Base-by-base conservation (phyloP, 192 early-diverging fungal genomes). In the Allomyces macrogynus region DNA sequence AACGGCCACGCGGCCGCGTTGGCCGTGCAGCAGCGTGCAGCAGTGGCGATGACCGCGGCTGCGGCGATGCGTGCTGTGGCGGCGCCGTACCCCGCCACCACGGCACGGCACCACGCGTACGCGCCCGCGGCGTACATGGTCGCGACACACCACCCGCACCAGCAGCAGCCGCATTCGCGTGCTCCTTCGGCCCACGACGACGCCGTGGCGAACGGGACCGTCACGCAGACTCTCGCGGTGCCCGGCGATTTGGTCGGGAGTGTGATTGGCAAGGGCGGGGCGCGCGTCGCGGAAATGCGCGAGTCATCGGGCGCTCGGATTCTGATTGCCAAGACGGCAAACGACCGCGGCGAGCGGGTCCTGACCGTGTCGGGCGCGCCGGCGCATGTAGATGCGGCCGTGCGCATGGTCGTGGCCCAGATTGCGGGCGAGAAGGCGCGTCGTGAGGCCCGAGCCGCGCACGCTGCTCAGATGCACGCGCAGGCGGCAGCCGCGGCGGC, bases 211-310 rank as follows among this genome's bases (percentile, higher is more conserved):
- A 54, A 8, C 18, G 44, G 44, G 10, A 54, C 44, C 18, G 9
- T 63, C 70, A 89, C 82, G 24, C 86, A 90, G 71, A 85, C 93
- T 67, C 91, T 97, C 69, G 84, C 83, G 62, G 92, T 98, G 65
- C 91, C 95, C 22, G 84, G 85, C 71, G 91, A 93, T 72, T 89
- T 96, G 87, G 92, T 93, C 61, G 95, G 95, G 26, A 91, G 91
- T 69, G 91, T 98, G 71, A 98, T 98, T 74, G 95, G 95, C 67
- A 93, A 93, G 75, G 84, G 80, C 44, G 93, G 91, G 24, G 79
- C 81, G 27, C 86, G 86, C 67, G 87, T 89, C 67, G 82, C 87
- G 20, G 87, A 89, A 71, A 89, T 87, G 68, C 86, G 87, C 67
- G 79, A 81, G 43, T 72, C 87, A 20, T 89, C 87, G 16, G 87